Base-by-base conservation (phyloP, 192 early-diverging fungal genomes). In the Podochytrium sp. region DNA sequence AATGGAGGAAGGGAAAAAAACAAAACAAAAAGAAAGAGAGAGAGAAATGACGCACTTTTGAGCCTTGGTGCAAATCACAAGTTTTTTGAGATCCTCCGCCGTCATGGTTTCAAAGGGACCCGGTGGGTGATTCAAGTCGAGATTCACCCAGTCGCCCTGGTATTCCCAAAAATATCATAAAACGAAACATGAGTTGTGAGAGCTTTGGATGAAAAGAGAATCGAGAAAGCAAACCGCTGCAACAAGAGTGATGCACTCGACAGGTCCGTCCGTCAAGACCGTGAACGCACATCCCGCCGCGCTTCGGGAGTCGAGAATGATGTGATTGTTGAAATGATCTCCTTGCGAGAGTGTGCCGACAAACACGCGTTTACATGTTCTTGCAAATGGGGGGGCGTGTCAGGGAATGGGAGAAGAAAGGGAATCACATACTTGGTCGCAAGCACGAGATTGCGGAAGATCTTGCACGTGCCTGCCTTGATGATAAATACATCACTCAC, bases 111-210 rank as follows among this genome's bases (percentile, higher is more conserved):
- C 23, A 55, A 53, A 69, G 3, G 29, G 18, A 2, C 30, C 29
- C 6, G 6, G 18, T 18, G 43, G 16, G 6, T 2, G 16, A n/a
- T 51, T n/a, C 14, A 53, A 35, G 18, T 51, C 42, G n/a, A 53
- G 34, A 55, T 69, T 53, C 43, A 69, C 33, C 66, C 66, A 69
- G 43, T 69, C 66, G 18, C 66, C 66, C 53, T 23, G n/a, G n/a
- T n/a, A n/a, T n/a, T n/a, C n/a, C n/a, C n/a, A n/a, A n/a, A 57
- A 29, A 10, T 47, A 47, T 47, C 20, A 47, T 14, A 47, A 47
- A 47, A 47, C 43, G 10, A 47, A 47, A 10, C 10, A 20, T 47
- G n/a, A 47, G 43, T 14, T 47, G n/a, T 10, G 12, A 47, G 10
- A 47, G n/a, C 20, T 47, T 47, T 10, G n/a, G 10, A 47, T 14